phyloP scores from a whole-genome alignment of 805 yeast species.

The Wickerhamomyces sydowiorum region DNA sequence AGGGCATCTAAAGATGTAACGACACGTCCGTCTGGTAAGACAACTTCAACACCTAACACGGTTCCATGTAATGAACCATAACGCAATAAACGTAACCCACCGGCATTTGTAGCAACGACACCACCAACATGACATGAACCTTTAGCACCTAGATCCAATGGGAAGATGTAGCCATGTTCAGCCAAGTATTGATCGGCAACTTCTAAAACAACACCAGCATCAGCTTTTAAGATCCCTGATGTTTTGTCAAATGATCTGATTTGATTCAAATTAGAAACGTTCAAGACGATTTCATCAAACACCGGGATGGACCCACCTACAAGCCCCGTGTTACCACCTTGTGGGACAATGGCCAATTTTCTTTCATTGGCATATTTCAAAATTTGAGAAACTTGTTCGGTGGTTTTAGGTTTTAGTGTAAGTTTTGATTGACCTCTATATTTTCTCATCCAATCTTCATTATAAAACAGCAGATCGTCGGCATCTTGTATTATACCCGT shows the following conservation, averaged over 20 bases:
- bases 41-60: conserved; percentile 87
- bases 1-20: conserved; percentile 76
- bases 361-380: conserved; percentile 74
- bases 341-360: conserved; percentile 84
- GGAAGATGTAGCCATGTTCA: conserved; percentile 85
- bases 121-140: conserved; percentile 98
- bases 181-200: conserved; percentile 73
- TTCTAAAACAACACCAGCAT: conserved; percentile 88
- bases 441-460: conserved; percentile 93
- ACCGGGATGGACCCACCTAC: conserved; percentile 94
- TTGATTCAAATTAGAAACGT: conserved; percentile 65
- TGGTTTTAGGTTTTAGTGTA: conserved; percentile 76
- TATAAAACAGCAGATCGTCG: conserved; percentile 64
- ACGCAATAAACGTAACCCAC: conserved; percentile 81
- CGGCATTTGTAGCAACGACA: conserved; percentile 92
- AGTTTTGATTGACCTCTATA: conserved; percentile 82
- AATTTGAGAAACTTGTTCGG: conserved; percentile 71
- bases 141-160: conserved; percentile 91
- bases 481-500: conserved; percentile 44
- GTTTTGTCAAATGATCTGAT: conserved; percentile 76
- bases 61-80: conserved; percentile 93
- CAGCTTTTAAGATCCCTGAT: conserved; percentile 82
- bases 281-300: conserved; percentile 81
- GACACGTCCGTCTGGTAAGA: conserved; percentile 84
- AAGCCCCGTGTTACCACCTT: conserved; percentile 95